These are phyloP conservation scores for Bruguiera gymnorhiza DNA, from an alignment of 345 rosid genomes.

Conservation along the genomic window DNA sequence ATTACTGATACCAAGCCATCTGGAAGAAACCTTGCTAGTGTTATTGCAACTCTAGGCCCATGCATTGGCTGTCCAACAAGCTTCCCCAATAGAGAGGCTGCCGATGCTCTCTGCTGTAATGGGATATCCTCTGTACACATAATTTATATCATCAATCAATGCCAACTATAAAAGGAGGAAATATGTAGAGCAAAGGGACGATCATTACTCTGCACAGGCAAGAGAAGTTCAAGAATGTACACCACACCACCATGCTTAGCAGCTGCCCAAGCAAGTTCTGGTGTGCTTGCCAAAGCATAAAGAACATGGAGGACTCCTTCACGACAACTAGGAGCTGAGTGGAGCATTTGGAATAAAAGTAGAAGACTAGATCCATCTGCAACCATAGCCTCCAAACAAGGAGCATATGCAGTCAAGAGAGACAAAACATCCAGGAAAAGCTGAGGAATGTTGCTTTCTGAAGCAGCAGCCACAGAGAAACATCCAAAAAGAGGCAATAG, in stretches of 20 bases:
- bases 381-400: constrained; percentile 99
- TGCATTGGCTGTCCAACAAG: constrained; percentile 99
- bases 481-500: constrained; percentile 90
- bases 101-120: constrained; percentile 91
- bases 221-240: constrained; percentile 90
- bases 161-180: constrained; percentile 12
- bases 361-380: constrained; percentile 98
- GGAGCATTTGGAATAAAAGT: constrained; percentile 96
- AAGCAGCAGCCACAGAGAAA: constrained; percentile 69
- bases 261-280: constrained; percentile 99
- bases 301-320: constrained; percentile 98
- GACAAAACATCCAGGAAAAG: constrained; percentile 85
- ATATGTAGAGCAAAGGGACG: constrained; percentile 11
- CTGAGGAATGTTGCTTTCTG: constrained; percentile 79
- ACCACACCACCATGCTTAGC: constrained; percentile 99
- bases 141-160: constrained; percentile 26
- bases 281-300: constrained; percentile 96
- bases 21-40: constrained; percentile 94
- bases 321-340: constrained; percentile 78
- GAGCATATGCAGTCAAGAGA: constrained; percentile 86
- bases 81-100: constrained; percentile 93
- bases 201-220: constrained; percentile 78
- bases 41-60: constrained; percentile 98
- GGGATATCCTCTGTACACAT: constrained; percentile 83
- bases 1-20: constrained; percentile 92